A percentile compares a stretch with the other conserved stretches of the same genome.
Conservation (phyloP, 108 stramenopile species). For the Craspedostauros australis region DNA sequence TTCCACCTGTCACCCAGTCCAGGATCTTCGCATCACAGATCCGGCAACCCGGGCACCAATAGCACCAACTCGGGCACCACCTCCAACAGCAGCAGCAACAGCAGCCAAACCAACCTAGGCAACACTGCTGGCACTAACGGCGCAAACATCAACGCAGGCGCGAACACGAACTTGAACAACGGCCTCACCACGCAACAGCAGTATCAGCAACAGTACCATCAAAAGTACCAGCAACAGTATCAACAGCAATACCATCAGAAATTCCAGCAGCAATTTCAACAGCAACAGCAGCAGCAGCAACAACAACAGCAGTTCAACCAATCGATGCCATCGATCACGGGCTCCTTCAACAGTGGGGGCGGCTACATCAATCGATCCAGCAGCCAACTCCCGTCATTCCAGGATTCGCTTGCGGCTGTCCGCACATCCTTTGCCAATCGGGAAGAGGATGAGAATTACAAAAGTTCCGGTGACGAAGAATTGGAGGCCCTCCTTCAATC, state of each 20-base stretch:
- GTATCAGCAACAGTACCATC: too few species aligned
- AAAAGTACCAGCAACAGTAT: too few species aligned
- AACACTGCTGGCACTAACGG: background rate
- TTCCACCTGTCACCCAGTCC: too few species aligned
- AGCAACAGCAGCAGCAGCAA: background rate
- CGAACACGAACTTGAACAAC: too few species aligned
- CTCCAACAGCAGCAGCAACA: background rate
- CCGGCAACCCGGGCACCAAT: background rate
- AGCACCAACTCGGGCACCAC: background rate
- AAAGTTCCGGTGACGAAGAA: background rate
- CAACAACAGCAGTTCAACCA: background rate
- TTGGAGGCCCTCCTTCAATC: background rate
- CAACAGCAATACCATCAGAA: too few species aligned
- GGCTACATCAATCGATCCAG: background rate
- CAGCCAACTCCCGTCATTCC: background rate
- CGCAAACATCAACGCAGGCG: background rate
- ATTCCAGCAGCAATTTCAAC: too few species aligned
- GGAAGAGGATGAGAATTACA: conserved; percentile 5
- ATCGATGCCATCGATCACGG: background rate
- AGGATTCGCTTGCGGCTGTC: background rate
- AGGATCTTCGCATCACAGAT: too few species aligned
- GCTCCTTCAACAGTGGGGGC: background rate
- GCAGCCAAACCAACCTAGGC: background rate
- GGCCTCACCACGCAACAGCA: too few species aligned
- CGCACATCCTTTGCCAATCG: background rate